Percentiles rank a stretch among this genome's conserved stretches.
Conservation (phyloP, 164 flowering plant genomes). For the Brasenia schreberi region DNA sequence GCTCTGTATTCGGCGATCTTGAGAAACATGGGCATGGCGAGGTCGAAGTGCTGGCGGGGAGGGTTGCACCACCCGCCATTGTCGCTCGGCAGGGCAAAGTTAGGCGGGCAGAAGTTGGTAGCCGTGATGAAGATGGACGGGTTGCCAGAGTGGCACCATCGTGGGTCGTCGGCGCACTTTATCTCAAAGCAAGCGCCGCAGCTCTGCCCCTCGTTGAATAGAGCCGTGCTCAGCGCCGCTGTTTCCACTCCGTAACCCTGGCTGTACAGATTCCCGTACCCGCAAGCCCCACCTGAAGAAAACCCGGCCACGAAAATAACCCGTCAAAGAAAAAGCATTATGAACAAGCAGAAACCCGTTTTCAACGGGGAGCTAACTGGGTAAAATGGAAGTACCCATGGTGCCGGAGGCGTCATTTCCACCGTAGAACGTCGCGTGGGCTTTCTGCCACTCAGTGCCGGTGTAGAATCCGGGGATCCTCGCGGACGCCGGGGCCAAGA, state of each 20-base stretch:
- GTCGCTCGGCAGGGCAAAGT: conserved; percentile 35
- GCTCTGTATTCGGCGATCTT: conserved; percentile 42
- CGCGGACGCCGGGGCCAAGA: conserved; percentile 10
- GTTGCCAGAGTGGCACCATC: conserved; percentile 39
- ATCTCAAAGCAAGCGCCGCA: conserved; percentile 49
- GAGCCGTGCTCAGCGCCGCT: conserved; percentile 45
- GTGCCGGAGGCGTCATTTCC: conserved; percentile 91
- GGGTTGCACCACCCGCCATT: conserved; percentile 64
- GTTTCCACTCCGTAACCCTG: conserved; percentile 48
- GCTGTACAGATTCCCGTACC: conserved; percentile 45
- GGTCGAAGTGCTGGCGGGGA: conserved; percentile 47
- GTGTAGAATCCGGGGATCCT: conserved; percentile 59
- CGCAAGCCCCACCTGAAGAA: conserved; percentile 43
- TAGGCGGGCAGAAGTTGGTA: conserved; percentile 51
- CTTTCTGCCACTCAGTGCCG: conserved; percentile 50
- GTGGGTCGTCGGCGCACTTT: conserved; percentile 31
- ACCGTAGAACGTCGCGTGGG: conserved; percentile 94
- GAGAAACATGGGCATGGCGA: conserved; percentile 49
- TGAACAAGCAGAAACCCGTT: not conserved
- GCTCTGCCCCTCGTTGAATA: conserved; percentile 41
- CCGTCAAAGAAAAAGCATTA: not conserved
- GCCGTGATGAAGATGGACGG: conserved; percentile 44
- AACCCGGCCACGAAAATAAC: not conserved
- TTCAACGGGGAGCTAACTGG: not conserved
- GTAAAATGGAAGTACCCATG: conserved; percentile 20